Base-by-base conservation (phyloP, 2,329 filamentous ascomycete species). In the Herpotrichia juniperi region DNA sequence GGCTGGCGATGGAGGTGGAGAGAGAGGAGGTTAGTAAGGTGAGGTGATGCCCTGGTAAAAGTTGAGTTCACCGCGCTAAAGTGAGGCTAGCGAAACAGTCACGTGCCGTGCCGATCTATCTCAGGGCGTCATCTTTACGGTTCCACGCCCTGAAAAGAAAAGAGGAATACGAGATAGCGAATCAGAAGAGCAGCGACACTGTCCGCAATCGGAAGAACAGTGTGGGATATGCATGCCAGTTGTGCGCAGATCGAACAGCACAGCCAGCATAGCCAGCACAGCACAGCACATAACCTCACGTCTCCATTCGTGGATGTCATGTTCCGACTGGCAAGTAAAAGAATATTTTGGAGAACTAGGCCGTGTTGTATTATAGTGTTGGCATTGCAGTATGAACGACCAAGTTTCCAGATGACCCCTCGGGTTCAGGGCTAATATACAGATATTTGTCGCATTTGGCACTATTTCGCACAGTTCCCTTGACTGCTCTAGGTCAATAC, bases 401-500 rank as follows among this genome's bases (percentile, higher is more conserved):
- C 44, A 25, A 37, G 25, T 35, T 8, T 35, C 30, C 11, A 34
- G 30, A 34, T 19, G 39, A 22, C n/a, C 26, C 12, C 26, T 28
- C 26, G n/a, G 26, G 22, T 22, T 30, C 42, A 34, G 14, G 42
- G 19, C 42, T 45, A 45, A 32, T 24, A 22, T 45, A 45, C 42
- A 45, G 24, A 4, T 31, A 11, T 34, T 40, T 24, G 37, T 40
- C 14, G 21, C 37, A 14, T 40, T 7, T 14, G 25, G 4, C 25
- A 32, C 24, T 24, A n/a, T 6, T 34, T 22, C 14, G 5, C 2
- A 46, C 14, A 21, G 25, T 12, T 26, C 26, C 24, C 17, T 34
- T 17, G 35, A 46, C 34, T 4, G 26, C 31, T 11, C 60, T 51
- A 75, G n/a, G 84, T 87, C 75, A 87, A 80, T 47, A 81, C 79